Evolutionary conservation across 306 rosid species (phyloP), one percentile per base, ranked within the genome.

Genomic region (Lagenaria siceraria): DNA sequence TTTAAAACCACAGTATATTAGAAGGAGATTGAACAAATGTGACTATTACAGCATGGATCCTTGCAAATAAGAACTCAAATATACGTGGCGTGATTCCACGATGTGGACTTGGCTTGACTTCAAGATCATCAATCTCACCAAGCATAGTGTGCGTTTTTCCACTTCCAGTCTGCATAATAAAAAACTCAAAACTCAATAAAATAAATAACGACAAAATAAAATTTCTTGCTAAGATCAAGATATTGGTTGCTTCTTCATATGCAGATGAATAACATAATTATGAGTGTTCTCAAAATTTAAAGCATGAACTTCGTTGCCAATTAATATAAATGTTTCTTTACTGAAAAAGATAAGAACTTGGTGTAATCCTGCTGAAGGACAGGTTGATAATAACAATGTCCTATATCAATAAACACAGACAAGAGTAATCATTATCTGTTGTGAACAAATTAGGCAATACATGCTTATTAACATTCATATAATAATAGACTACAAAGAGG

Each of bases 71-170:
- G 85, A 92, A 95, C 86, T 95, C 99, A 80, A 95, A 95, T 79
- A 95, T 86, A 29, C 97, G 96, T 17, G 99, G 96, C 33, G 97
- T 95, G 96, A 95, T 92, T 86, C 99, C 99, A 35, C 99, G 97
- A 49, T 88, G 83, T 36, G 87, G 87, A 86, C 97, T 89, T 38
- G 97, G 99, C 87, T 85, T 92, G 85, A 85, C 83, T 85, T 92
- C 97, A 80, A 95, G 84, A 83, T 90, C 91, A 11, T 88, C 97
- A 82, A 89, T 92, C 76, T 95, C 97, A 73, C 99, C 99, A 9
- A 95, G 99, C 99, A 95, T 95, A 71, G 99, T 95, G 78, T 90
- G 83, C 70, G 99, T 95, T 89, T 95, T 95, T 68, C 99, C 99
- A 72, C 99, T 95, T 83, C 99, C 99, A 55, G 99, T 95, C 99